These are phyloP conservation scores for Fraxinus dipetala DNA, from an alignment of 305 asterid genomes.

Conservation along the genomic window DNA sequence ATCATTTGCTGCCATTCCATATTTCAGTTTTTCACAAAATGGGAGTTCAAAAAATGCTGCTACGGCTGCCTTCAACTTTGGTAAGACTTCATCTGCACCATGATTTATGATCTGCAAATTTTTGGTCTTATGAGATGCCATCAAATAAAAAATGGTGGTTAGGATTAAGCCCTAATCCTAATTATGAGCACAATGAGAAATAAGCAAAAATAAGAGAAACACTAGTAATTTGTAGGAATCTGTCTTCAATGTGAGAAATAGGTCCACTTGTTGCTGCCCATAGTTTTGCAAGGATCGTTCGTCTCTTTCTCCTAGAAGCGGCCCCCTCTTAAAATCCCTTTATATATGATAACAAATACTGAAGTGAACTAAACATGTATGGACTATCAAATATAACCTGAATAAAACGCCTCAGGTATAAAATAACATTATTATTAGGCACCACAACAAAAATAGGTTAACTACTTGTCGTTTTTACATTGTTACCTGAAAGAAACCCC, in stretches of 20 bases:
- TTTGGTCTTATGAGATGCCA: not conserved
- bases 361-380: not conserved
- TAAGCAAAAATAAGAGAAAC: not conserved
- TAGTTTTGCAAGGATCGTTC: not conserved
- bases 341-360: too few species aligned
- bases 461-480: not conserved
- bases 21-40: conserved; percentile 40
- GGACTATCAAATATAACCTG: not conserved
- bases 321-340: not conserved
- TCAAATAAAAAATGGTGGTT: not conserved
- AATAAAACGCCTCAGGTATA: not conserved
- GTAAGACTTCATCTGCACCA: conserved; percentile 29
- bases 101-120: conserved; percentile 40
- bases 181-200: not conserved
- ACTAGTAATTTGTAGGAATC: not conserved
- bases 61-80: conserved; percentile 31
- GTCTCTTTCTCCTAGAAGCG: not conserved
- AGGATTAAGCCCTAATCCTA: not conserved
- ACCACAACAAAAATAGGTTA: not conserved
- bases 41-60: conserved; percentile 39
- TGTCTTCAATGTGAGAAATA: not conserved
- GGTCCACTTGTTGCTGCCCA: not conserved
- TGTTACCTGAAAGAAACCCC: conserved; percentile 62
- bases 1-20: conserved; percentile 37
- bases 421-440: not conserved